phyloP scores from a whole-genome alignment of 176 grass and related monocot genomes.

The Paspalum vaginatum region DNA sequence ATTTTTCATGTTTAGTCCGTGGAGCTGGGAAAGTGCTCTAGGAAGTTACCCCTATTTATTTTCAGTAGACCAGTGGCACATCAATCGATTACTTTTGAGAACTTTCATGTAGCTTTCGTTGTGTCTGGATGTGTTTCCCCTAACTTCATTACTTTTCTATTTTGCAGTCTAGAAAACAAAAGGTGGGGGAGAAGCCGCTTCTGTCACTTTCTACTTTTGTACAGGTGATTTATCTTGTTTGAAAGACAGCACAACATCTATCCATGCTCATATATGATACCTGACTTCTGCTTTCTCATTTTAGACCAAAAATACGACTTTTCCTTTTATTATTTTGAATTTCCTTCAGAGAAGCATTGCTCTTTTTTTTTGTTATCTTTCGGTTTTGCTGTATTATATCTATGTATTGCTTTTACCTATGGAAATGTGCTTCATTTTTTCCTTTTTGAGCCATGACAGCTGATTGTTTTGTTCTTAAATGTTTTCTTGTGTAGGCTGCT shows the following conservation, averaged over 20 bases:
- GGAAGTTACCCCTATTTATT: constrained; percentile 10
- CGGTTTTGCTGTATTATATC: background rate
- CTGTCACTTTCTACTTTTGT: constrained; percentile 95
- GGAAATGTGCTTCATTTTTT: background rate
- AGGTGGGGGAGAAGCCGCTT: constrained; percentile 93
- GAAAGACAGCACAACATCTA: constrained; percentile 1
- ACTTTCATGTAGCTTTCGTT: constrained; percentile 14
- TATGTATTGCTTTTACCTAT: constrained; percentile 19
- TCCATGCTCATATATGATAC: constrained; percentile 23
- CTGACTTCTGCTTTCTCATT: constrained; percentile 10
- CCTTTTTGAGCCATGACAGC: background rate
- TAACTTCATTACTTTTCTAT: constrained; percentile 38
- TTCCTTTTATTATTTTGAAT: constrained; percentile 4
- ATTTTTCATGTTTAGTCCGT: constrained; percentile 26
- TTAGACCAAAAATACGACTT: background rate
- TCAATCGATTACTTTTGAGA: constrained; percentile 12
- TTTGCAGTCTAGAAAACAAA: constrained; percentile 89
- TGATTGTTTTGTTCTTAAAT: constrained; percentile 29
- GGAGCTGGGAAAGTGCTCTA: background rate
- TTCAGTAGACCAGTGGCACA: constrained; percentile 3
- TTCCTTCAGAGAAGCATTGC: constrained; percentile 9
- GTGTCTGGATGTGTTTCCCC: background rate
- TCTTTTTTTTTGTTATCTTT: constrained; percentile 1
- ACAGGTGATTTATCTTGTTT: constrained; percentile 65
- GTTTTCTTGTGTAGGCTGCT: constrained; percentile 77